Percentiles rank a stretch among this genome's conserved stretches.
phyloP scores from a whole-genome alignment of 2,329 filamentous ascomycete genomes.

The Aspergillus sp. region DNA sequence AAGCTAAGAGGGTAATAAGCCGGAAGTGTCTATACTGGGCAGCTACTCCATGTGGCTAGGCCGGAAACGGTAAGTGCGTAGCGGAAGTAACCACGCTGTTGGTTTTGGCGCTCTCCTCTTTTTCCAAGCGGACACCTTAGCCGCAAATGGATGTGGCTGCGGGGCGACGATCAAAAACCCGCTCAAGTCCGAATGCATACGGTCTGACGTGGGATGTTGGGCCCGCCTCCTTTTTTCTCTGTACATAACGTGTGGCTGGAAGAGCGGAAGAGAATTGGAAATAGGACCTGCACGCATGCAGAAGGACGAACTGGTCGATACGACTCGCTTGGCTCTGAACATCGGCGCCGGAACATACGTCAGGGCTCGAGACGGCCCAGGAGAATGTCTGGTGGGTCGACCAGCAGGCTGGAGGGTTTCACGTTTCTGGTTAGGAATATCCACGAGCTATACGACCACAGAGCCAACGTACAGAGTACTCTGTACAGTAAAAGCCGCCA shows the following conservation, averaged over 20 bases:
- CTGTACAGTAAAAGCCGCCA: too few species aligned
- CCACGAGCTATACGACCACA: slow-evolving; percentile 1
- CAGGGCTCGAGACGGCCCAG: too few species aligned
- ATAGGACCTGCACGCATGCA: not conserved
- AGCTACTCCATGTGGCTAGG: not conserved
- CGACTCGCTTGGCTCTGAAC: not conserved
- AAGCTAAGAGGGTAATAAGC: not conserved
- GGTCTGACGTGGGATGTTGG: not conserved
- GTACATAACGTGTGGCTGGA: too few species aligned
- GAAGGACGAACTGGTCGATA: not conserved
- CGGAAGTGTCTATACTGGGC: not conserved
- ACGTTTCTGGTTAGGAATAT: slow-evolving; percentile 4
- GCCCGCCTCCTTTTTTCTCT: not conserved
- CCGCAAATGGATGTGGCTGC: not conserved
- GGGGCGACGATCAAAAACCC: not conserved
- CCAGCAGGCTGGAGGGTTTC: slow-evolving; percentile 14
- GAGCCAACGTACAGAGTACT: too few species aligned
- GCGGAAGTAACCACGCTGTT: not conserved
- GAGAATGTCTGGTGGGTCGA: slow-evolving; percentile 8
- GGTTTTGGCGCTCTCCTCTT: not conserved
- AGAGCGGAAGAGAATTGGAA: too few species aligned
- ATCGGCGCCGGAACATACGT: not conserved
- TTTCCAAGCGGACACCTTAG: not conserved
- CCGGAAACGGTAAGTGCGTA: not conserved
- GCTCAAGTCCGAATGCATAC: not conserved